A percentile compares a stretch with the other conserved stretches of the same genome.
These are phyloP conservation scores for Yarrowia osloensis DNA, from an alignment of 805 yeast species.

Conservation along the genomic window DNA sequence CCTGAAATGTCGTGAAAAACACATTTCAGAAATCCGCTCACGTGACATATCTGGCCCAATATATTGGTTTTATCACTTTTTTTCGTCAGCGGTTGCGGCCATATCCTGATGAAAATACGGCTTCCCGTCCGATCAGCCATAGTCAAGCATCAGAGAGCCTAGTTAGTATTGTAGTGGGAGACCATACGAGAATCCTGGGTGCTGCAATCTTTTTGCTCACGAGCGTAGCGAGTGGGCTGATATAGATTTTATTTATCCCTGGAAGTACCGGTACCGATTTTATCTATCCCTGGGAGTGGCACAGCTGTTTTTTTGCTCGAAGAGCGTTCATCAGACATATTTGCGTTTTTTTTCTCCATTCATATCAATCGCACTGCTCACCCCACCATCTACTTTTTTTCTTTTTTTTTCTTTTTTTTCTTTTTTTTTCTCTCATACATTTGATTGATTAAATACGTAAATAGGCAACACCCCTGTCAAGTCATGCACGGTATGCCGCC, in stretches of 20 bases:
- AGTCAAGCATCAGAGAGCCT: constrained; percentile 9
- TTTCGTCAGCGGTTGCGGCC: background rate
- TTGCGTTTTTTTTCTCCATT: too few species aligned
- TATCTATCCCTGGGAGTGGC: too few species aligned
- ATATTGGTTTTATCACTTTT: background rate
- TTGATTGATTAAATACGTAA: too few species aligned
- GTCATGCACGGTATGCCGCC: background rate
- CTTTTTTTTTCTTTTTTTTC: background rate
- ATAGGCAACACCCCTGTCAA: constrained; percentile 11
- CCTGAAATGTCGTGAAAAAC: background rate
- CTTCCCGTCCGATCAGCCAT: constrained; percentile 15
- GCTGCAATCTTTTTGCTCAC: background rate
- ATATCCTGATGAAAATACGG: constrained; percentile 9
- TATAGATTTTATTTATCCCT: too few species aligned
- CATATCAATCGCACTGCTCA: too few species aligned
- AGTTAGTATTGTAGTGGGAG: constrained; percentile 12
- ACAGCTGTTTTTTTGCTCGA: background rate
- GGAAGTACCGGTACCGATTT: too few species aligned
- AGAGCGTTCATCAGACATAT: too few species aligned
- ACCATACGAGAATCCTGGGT: constrained; percentile 11
- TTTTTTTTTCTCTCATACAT: background rate
- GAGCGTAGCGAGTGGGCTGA: background rate
- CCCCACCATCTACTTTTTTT: background rate
- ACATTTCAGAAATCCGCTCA: background rate
- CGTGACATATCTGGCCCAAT: background rate